Percentiles rank a stretch among this genome's conserved stretches.
These are phyloP conservation scores for Diaporthe sp. DNA, from an alignment of 2,329 filamentous ascomycete genomes.

Conservation along the genomic window DNA sequence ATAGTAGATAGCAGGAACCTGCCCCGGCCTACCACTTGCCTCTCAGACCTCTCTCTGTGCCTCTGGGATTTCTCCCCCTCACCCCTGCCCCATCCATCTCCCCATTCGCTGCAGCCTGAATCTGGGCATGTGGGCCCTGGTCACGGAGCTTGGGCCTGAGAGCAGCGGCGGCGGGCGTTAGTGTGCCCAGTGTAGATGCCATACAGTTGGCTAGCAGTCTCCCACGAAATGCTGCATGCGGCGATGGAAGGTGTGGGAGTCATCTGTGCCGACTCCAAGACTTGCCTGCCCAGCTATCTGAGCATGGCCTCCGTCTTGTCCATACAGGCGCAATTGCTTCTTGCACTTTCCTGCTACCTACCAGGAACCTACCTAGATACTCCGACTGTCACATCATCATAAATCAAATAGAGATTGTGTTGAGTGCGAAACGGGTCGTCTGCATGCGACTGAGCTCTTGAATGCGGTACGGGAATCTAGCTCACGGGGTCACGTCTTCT, in stretches of 20 bases:
- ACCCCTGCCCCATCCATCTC: neutral
- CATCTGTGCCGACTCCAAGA: too few relatives aligned
- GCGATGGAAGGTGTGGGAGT: neutral
- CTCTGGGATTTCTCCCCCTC: neutral
- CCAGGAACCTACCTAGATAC: neutral
- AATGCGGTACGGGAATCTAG: neutral
- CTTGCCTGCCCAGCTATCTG: too few relatives aligned
- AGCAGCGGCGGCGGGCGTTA: neutral
- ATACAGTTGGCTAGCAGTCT: neutral
- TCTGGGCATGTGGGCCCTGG: neutral
- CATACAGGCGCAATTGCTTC: neutral
- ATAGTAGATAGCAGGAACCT: neutral
- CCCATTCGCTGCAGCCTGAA: neutral
- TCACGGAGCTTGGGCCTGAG: neutral
- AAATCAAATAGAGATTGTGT: too few relatives aligned
- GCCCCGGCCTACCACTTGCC: neutral
- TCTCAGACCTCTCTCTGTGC: too few relatives aligned
- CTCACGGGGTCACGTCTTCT: neutral
- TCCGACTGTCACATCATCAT: neutral
- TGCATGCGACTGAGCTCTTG: conserved; percentile 5
- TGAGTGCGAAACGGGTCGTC: neutral
- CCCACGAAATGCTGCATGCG: neutral
- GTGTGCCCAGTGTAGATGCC: neutral
- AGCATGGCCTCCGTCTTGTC: too few relatives aligned
- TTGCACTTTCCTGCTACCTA: neutral